Evolutionary conservation across 352 stramenopile genomes (phyloP).

Genomic region (Globisporangium cystogenes): DNA sequence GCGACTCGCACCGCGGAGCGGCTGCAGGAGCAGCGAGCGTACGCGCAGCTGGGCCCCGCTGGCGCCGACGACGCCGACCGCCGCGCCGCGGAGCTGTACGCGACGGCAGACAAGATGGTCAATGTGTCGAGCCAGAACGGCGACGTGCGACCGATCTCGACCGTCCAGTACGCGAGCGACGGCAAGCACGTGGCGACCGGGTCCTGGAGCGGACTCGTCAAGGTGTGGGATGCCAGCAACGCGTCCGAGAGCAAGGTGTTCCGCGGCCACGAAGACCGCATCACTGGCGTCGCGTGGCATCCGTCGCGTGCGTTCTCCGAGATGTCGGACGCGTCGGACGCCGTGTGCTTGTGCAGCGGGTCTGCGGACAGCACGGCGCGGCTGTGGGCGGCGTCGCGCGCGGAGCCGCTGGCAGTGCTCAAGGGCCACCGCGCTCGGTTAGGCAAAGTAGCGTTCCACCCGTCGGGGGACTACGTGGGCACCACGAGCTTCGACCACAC

Average conservation of each 20-base stretch:
- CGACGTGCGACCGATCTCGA: constrained; percentile 88
- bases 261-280: constrained; percentile 81
- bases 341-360: constrained; percentile 66
- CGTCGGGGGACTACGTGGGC: constrained; percentile 87
- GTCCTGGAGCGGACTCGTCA: constrained; percentile 92
- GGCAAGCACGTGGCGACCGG: constrained; percentile 78
- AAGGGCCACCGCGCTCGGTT: constrained; percentile 68
- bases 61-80: constrained; percentile 23
- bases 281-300: constrained; percentile 87
- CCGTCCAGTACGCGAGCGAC: constrained; percentile 58
- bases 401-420: constrained; percentile 54
- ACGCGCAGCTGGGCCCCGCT: constrained; percentile 37
- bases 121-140: constrained; percentile 94
- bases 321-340: constrained; percentile 51
- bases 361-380: constrained; percentile 74
- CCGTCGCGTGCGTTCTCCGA: constrained; percentile 42
- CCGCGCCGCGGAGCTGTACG: constrained; percentile 79
- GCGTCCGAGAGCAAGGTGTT: constrained; percentile 71
- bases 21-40: constrained; percentile 46
- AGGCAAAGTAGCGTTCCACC: constrained; percentile 93
- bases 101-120: constrained; percentile 61
- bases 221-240: constrained; percentile 89
- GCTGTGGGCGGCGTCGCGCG: constrained; percentile 57
- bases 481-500: constrained; percentile 97
- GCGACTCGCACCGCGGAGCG: constrained; percentile 44